Evolutionary conservation across 371 early-diverging fungal species (phyloP).

Genomic region (Mortierella sp.): DNA sequence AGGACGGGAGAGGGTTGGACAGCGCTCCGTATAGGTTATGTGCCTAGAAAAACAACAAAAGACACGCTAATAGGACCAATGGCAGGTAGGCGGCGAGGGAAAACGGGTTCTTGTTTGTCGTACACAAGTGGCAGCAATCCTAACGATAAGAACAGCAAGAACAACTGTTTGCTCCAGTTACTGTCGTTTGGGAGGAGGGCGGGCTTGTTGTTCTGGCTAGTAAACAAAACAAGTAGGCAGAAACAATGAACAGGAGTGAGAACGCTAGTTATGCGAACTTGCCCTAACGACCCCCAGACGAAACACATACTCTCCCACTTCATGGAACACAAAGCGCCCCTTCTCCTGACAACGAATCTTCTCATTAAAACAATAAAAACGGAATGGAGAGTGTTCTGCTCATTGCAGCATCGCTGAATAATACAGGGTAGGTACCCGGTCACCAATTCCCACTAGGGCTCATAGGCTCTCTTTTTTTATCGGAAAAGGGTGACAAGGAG

Average conservation of each 20-base stretch:
- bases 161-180: background rate
- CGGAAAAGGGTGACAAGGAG: background rate
- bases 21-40: background rate
- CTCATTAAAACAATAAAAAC: background rate
- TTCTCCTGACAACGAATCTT: background rate
- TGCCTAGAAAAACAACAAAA: background rate
- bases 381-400: background rate
- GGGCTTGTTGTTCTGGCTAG: background rate
- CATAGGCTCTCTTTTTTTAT: conserved; percentile 8
- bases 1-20: background rate
- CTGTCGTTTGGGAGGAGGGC: background rate
- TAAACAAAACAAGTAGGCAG: background rate
- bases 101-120: background rate
- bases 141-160: background rate
- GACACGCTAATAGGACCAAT: conserved; percentile 1
- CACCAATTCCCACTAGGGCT: background rate
- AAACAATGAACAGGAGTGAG: background rate
- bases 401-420: background rate
- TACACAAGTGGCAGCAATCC: background rate
- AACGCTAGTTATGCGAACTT: background rate
- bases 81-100: background rate
- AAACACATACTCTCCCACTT: background rate
- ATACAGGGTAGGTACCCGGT: background rate
- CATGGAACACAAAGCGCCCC: conserved; percentile 2
- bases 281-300: background rate